Evolutionary conservation across 139 green algal genomes (phyloP).

Genomic region (Prasinococcaceae sp.): DNA sequence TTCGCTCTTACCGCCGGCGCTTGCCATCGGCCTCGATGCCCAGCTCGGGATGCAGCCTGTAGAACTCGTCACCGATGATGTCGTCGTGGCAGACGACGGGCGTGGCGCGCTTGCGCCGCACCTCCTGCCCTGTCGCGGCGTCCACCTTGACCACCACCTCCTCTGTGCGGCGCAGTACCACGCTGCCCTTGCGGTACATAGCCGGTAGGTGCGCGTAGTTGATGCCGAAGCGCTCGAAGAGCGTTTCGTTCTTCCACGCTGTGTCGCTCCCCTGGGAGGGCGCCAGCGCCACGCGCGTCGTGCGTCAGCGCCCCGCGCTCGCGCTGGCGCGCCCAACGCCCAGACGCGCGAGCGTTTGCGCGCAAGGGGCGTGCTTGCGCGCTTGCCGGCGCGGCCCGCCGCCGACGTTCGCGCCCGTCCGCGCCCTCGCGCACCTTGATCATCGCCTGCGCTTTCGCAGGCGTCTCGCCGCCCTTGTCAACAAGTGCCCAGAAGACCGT

Average conservation of each 20-base stretch:
- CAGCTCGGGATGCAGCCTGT: too few species aligned
- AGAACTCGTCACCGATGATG: conserved; percentile 76
- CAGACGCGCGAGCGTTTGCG: not conserved
- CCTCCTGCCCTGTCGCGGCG: conserved; percentile 32
- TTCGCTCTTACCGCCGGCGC: too few species aligned
- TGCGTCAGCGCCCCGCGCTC: not conserved
- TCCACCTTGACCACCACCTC: conserved; percentile 29
- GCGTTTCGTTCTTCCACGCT: conserved; percentile 78
- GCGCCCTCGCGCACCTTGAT: conserved; percentile 17
- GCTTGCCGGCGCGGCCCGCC: not conserved
- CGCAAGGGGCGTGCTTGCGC: not conserved
- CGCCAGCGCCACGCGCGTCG: not conserved
- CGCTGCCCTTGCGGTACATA: conserved; percentile 64
- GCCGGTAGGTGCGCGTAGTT: conserved; percentile 78
- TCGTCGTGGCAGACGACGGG: conserved; percentile 54
- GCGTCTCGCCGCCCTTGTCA: conserved; percentile 35
- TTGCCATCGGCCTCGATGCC: too few species aligned
- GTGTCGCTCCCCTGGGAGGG: conserved; percentile 50
- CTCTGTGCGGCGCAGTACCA: conserved; percentile 23
- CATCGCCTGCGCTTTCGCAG: conserved; percentile 13
- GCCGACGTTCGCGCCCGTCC: too few species aligned
- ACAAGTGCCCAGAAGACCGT: conserved; percentile 86
- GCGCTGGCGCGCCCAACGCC: not conserved
- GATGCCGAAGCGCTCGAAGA: conserved; percentile 68
- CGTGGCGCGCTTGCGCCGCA: conserved; percentile 25